Percentiles rank a stretch among this genome's conserved stretches.
phyloP scores from a whole-genome alignment of 257 asterid genomes.

The Linaria vulgaris region DNA sequence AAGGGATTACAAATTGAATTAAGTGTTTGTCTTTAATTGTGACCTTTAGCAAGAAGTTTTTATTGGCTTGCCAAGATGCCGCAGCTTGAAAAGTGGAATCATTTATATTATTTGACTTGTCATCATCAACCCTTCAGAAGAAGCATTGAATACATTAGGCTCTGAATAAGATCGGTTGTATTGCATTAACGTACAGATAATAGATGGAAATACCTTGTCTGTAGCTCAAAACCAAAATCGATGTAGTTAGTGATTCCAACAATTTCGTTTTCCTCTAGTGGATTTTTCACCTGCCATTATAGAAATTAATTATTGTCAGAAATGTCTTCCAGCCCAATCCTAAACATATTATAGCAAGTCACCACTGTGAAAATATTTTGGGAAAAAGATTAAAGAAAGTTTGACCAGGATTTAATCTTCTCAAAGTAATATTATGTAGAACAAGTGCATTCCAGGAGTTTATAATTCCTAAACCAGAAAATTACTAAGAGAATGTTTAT shows the following conservation, averaged over 20 bases:
- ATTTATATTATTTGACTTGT: slow-evolving; percentile 45
- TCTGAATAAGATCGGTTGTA: slow-evolving; percentile 10
- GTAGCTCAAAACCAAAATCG: slow-evolving; percentile 91
- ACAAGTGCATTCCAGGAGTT: not conserved
- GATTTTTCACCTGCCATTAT: slow-evolving; percentile 67
- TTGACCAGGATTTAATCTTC: not conserved
- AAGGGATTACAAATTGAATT: slow-evolving; percentile 1
- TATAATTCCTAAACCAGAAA: not conserved
- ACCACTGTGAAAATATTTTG: slow-evolving; percentile 1
- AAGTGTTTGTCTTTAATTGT: slow-evolving; percentile 3
- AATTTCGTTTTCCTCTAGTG: slow-evolving; percentile 73
- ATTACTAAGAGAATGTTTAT: not conserved
- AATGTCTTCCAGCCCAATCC: slow-evolving; percentile 6
- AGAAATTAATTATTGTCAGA: slow-evolving; percentile 22
- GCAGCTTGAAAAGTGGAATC: slow-evolving; percentile 88
- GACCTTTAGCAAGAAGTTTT: slow-evolving; percentile 80
- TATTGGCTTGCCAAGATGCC: slow-evolving; percentile 98
- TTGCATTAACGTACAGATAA: slow-evolving; percentile 11
- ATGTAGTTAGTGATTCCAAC: slow-evolving; percentile 95
- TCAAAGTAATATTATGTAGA: not conserved
- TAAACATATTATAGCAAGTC: slow-evolving; percentile 11
- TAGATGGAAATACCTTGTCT: slow-evolving; percentile 55
- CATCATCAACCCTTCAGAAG: slow-evolving; percentile 57
- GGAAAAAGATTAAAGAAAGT: not conserved
- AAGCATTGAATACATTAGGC: slow-evolving; percentile 23